phyloP scores from a whole-genome alignment of 441 rosid species.

The Erodium chrysanthum region DNA sequence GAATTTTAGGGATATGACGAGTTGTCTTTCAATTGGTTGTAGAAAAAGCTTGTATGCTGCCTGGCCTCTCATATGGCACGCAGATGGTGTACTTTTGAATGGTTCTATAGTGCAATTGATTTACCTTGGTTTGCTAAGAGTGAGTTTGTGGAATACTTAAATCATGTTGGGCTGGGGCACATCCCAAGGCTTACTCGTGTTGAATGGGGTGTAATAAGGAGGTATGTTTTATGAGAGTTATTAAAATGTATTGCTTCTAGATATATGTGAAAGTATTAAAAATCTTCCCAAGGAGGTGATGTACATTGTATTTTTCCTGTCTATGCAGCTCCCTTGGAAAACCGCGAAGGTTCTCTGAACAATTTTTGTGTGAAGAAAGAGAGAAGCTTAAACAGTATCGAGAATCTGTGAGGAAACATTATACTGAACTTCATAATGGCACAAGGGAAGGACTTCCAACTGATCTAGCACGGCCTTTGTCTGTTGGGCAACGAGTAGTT shows the following conservation, averaged over 20 bases:
- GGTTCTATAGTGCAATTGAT: slow-evolving; percentile 97
- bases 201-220: slow-evolving; percentile 97
- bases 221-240: slow-evolving; percentile 31
- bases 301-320: slow-evolving; percentile 16
- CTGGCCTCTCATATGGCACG: slow-evolving; percentile 56
- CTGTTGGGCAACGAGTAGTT: slow-evolving; percentile 82
- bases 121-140: slow-evolving; percentile 95
- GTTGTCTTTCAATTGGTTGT: slow-evolving; percentile 17
- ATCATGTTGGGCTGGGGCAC: slow-evolving; percentile 90
- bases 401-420: slow-evolving; percentile 82
- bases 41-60: slow-evolving; percentile 60
- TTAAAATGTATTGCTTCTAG: background rate
- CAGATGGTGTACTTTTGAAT: slow-evolving; percentile 86
- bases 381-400: slow-evolving; percentile 76
- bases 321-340: slow-evolving; percentile 88
- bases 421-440: slow-evolving; percentile 67
- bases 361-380: slow-evolving; percentile 68
- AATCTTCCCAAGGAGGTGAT: slow-evolving; percentile 8
- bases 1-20: background rate
- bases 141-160: slow-evolving; percentile 84
- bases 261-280: slow-evolving; percentile 8
- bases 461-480: slow-evolving; percentile 87
- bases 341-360: slow-evolving; percentile 91
- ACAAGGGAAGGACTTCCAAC: slow-evolving; percentile 79
- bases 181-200: slow-evolving; percentile 84